phyloP scores from a whole-genome alignment of 176 grass and related monocot genomes.

The Musa acuminata region DNA sequence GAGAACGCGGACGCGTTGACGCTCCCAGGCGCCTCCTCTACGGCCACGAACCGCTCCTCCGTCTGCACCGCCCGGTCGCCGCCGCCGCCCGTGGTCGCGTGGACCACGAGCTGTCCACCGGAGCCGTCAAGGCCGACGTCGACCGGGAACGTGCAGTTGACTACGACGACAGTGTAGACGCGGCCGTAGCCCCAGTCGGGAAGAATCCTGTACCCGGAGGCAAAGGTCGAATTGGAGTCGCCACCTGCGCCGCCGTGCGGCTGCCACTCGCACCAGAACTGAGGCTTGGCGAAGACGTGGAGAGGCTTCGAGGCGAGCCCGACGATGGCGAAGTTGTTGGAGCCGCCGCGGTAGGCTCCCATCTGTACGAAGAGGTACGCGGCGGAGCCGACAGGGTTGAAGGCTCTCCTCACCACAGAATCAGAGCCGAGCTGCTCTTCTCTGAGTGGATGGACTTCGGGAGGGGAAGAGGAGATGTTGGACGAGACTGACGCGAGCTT shows the following conservation, averaged over 20 bases:
- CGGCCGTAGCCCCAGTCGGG: conserved; percentile 91
- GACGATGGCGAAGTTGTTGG: conserved; percentile 48
- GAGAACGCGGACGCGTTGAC: not conserved
- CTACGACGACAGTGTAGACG: conserved; percentile 63
- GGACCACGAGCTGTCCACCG: conserved; percentile 55
- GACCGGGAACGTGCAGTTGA: conserved; percentile 66
- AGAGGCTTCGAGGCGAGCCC: conserved; percentile 74
- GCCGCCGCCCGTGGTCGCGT: conserved; percentile 49
- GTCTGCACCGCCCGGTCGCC: conserved; percentile 28
- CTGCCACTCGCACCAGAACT: conserved; percentile 81
- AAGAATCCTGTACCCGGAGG: conserved; percentile 51
- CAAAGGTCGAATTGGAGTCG: conserved; percentile 21
- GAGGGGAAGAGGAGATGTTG: not conserved
- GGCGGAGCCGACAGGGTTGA: conserved; percentile 54
- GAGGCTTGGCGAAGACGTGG: conserved; percentile 59
- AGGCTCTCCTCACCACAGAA: conserved; percentile 45
- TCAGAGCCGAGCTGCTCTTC: not conserved
- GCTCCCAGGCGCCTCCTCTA: conserved; percentile 4
- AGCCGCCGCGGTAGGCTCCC: conserved; percentile 71
- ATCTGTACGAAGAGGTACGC: conserved; percentile 85
- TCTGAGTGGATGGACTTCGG: conserved; percentile 1
- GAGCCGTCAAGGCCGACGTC: conserved; percentile 42
- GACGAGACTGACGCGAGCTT: conserved; percentile 13
- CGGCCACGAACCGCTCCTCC: conserved; percentile 9
- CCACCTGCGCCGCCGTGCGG: conserved; percentile 1